These are phyloP conservation scores for Schizochytrium sp. DNA, from an alignment of 108 stramenopile genomes.

Conservation along the genomic window DNA sequence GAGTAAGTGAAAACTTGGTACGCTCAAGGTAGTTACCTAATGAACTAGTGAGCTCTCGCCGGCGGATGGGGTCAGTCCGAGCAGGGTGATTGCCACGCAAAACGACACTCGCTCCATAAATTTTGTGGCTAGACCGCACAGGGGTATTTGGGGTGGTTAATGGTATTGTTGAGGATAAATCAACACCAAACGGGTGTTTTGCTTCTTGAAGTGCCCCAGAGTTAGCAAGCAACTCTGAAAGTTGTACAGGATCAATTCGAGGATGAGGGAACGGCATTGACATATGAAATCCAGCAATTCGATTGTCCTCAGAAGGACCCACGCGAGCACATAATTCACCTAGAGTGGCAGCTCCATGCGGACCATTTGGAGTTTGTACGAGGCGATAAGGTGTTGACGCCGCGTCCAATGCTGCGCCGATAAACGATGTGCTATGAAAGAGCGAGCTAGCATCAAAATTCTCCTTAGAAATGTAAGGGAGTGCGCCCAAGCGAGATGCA, in stretches of 20 bases:
- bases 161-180: background rate
- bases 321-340: background rate
- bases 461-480: background rate
- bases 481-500: background rate
- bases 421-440: conserved; percentile 21
- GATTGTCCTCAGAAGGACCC: background rate
- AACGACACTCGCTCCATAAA: background rate
- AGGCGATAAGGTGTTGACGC: conserved; percentile 18
- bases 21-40: background rate
- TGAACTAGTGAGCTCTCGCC: background rate
- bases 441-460: conserved; percentile 16
- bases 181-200: background rate
- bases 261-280: conserved; percentile 19
- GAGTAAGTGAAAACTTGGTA: conserved; percentile 4
- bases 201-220: background rate
- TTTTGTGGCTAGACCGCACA: background rate
- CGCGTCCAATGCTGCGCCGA: conserved; percentile 1
- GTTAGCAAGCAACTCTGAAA: background rate
- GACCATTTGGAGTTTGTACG: background rate
- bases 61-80: background rate
- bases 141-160: background rate
- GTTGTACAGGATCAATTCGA: background rate
- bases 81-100: background rate
- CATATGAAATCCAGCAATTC: background rate
- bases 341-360: conserved; percentile 1